A percentile compares a stretch with the other conserved stretches of the same genome.
phyloP scores from a whole-genome alignment of 129 eudicot genomes.

The Cynara cardunculus region DNA sequence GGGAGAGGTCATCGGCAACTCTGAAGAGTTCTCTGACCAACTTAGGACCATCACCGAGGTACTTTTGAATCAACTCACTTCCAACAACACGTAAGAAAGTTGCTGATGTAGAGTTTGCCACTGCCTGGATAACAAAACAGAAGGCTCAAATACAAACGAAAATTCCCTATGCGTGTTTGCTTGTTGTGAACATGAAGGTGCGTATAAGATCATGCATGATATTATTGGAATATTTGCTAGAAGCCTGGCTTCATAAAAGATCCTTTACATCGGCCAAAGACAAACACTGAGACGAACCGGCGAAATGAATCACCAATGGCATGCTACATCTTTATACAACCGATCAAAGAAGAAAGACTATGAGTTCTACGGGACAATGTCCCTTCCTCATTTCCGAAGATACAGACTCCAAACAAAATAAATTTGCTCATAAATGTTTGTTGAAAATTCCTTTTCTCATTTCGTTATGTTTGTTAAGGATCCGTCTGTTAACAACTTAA shows the following conservation, averaged over 20 bases:
- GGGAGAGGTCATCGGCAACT: constrained; percentile 94
- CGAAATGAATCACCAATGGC: too few species aligned
- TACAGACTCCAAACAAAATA: background rate
- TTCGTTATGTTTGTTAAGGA: too few species aligned
- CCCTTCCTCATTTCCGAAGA: too few species aligned
- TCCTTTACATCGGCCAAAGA: too few species aligned
- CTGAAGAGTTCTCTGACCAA: constrained; percentile 92
- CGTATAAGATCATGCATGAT: background rate
- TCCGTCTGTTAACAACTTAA: too few species aligned
- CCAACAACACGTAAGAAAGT: constrained; percentile 97
- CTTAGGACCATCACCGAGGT: constrained; percentile 95
- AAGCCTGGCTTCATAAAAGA: background rate
- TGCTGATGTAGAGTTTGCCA: constrained; percentile 95
- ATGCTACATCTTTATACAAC: too few species aligned
- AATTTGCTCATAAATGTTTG: background rate
- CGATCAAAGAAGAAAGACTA: too few species aligned
- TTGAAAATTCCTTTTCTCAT: too few species aligned
- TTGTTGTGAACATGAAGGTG: background rate
- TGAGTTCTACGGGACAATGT: too few species aligned
- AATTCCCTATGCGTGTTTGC: background rate
- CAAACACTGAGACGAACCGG: too few species aligned
- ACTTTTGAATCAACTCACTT: constrained; percentile 91
- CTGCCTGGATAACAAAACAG: constrained; percentile 53
- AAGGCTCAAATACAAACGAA: background rate
- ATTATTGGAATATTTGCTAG: background rate